Percentiles rank a stretch among this genome's conserved stretches.
phyloP scores from a whole-genome alignment of 2,329 filamentous ascomycete species.

The Bipolaris zeicola region DNA sequence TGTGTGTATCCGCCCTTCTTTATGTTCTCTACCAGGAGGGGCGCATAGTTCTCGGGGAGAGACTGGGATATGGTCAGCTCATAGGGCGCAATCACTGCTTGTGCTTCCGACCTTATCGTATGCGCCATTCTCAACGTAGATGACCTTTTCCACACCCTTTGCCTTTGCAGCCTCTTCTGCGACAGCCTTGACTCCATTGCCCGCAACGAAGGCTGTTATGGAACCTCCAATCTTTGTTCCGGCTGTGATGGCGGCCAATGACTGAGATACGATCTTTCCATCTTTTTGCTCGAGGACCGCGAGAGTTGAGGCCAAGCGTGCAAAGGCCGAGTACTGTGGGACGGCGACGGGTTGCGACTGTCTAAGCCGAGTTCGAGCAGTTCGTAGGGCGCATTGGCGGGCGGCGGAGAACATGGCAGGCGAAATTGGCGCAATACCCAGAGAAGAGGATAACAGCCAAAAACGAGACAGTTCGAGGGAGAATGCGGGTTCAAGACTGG shows the following conservation, averaged over 20 bases:
- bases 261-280: constrained; percentile 81
- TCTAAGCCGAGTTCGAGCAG: constrained; percentile 54
- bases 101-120: constrained; percentile 78
- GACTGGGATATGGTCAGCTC: constrained; percentile 57
- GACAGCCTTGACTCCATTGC: constrained; percentile 72
- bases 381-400: constrained; percentile 44
- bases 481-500: constrained; percentile 5
- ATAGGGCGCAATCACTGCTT: background rate
- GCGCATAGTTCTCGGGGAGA: constrained; percentile 92
- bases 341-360: constrained; percentile 37
- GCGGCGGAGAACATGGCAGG: constrained; percentile 46
- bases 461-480: background rate
- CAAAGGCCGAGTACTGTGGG: constrained; percentile 61
- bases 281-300: constrained; percentile 92
- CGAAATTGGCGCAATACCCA: constrained; percentile 3
- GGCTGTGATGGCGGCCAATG: constrained; percentile 82
- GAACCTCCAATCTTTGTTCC: constrained; percentile 84
- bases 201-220: constrained; percentile 86
- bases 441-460: background rate
- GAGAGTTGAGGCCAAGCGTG: constrained; percentile 81
- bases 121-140: constrained; percentile 83
- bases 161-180: constrained; percentile 88
- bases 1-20: constrained; percentile 95
- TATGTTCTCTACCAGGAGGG: constrained; percentile 91
- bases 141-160: constrained; percentile 87